Evolutionary conservation across 345 rosid genomes (phyloP), one percentile per base, ranked within the genome.

Genomic region (Lenwebbia sp.): DNA sequence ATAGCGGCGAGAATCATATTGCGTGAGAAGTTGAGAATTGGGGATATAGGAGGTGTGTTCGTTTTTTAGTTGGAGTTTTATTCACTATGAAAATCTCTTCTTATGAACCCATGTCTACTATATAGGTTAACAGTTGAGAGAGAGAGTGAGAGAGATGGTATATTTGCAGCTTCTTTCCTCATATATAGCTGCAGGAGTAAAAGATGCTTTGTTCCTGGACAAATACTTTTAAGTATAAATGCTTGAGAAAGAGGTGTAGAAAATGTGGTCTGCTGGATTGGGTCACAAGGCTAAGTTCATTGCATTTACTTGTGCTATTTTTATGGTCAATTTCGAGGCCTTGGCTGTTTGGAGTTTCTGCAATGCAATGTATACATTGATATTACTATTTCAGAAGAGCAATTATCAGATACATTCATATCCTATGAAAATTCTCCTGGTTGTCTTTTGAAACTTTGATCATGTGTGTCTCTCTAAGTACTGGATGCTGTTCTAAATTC

Each of bases 11-110:
- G 94, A 92, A 78, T 96, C 74, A 89, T 93, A 90, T 90, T 95
- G 85, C 92, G 37, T 86, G 99, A 96, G 89, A 95, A 93, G 90
- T 90, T 95, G 90, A 95, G 92, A 90, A 91, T 94, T 88, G 88
- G 90, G 55, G 98, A 96, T 82, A 88, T 94, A 58, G 98, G 95
- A 91, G 98, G 99, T 96, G 83, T 55, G 76, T 85, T 41, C 47
- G 52, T 78, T 62, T 56, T 54, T 84, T 8, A 86, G 57, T 85
- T 84, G 56, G 25, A 54, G 4, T 76, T 40, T 13, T 30, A 9
- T 47, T 17, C 5, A 22, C 5, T 9, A 50, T 33, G 30, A 14
- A 51, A 37, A 44, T 70, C 47, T 19, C 78, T 70, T 70, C 78
- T 70, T 37, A 70, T 19, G 41, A 33, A 70, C 47, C 25, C 47